Evolutionary conservation across 2,329 filamentous ascomycete genomes (phyloP).

Genomic region (Cladosporium sp.): DNA sequence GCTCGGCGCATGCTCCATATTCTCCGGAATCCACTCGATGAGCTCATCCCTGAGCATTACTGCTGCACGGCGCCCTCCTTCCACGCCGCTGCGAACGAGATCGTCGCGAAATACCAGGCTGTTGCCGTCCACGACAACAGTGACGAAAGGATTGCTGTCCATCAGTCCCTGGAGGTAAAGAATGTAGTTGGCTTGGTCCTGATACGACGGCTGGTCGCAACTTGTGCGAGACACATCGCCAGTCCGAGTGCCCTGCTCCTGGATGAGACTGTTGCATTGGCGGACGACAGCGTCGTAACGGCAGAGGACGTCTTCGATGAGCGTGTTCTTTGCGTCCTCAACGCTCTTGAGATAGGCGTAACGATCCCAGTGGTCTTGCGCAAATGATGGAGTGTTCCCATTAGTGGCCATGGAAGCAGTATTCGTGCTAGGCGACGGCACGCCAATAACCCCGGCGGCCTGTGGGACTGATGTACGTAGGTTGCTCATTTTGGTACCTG

Average conservation of each 20-base stretch:
- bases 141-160: conserved; percentile 53
- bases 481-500: not conserved
- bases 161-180: conserved; percentile 18
- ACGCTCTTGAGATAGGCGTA: conserved; percentile 28
- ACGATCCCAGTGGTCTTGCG: conserved; percentile 26
- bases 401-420: not conserved
- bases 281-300: conserved; percentile 37
- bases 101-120: conserved; percentile 44
- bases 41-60: conserved; percentile 49
- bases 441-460: not conserved
- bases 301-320: conserved; percentile 38
- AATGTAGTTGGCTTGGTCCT: conserved; percentile 21
- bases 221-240: not conserved
- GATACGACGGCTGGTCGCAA: conserved; percentile 16
- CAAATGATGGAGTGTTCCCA: not conserved
- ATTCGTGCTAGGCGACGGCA: not conserved
- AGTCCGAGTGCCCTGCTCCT: conserved; percentile 26
- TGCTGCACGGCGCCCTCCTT: conserved; percentile 55
- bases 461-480: not conserved
- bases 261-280: conserved; percentile 27
- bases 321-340: conserved; percentile 30
- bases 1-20: conserved; percentile 28
- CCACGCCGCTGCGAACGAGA: conserved; percentile 33
- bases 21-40: conserved; percentile 37
- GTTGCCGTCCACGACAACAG: conserved; percentile 60